Conservation (phyloP, 73 alveolate genomes). For the Breviolum minutum region DNA sequence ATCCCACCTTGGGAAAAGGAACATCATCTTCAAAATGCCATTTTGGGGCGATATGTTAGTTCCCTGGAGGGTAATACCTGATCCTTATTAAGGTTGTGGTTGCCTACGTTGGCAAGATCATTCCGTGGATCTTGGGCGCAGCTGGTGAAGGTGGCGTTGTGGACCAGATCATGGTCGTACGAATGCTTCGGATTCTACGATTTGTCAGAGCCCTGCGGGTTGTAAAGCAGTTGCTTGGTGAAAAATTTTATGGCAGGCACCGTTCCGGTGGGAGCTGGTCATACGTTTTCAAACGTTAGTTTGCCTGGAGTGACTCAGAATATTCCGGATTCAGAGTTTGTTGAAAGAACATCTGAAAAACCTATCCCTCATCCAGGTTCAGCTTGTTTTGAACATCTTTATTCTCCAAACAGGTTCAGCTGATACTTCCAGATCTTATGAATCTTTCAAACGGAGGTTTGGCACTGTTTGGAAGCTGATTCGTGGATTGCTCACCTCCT, state of each 20-base stretch:
- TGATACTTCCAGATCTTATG: no score
- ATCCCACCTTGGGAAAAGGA: no score
- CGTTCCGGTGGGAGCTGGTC: no score
- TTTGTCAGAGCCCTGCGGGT: slow-evolving; percentile 84
- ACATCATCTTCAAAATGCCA: background rate
- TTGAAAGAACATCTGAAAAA: background rate
- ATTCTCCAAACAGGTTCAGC: no score
- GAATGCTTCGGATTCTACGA: slow-evolving; percentile 89
- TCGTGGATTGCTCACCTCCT: slow-evolving; percentile 81
- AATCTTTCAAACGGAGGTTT: slow-evolving; percentile 20
- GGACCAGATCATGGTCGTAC: slow-evolving; percentile 94
- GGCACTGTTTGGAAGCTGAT: slow-evolving; percentile 79
- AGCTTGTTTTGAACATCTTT: background rate
- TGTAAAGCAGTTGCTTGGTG: slow-evolving; percentile 57
- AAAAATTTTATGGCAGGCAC: no score
- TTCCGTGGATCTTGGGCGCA: slow-evolving; percentile 63
- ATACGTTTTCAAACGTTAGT: no score
- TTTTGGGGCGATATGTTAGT: no score
- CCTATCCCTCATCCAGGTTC: no score
- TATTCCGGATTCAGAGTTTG: no score
- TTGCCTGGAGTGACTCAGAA: no score
- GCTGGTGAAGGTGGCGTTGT: slow-evolving; percentile 53
- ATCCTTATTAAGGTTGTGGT: slow-evolving; percentile 32
- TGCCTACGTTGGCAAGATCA: slow-evolving; percentile 57
- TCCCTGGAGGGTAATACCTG: background rate